These are phyloP conservation scores for Pseudotulostoma volvatum DNA, from an alignment of 495 filamentous ascomycete genomes.

Conservation along the genomic window DNA sequence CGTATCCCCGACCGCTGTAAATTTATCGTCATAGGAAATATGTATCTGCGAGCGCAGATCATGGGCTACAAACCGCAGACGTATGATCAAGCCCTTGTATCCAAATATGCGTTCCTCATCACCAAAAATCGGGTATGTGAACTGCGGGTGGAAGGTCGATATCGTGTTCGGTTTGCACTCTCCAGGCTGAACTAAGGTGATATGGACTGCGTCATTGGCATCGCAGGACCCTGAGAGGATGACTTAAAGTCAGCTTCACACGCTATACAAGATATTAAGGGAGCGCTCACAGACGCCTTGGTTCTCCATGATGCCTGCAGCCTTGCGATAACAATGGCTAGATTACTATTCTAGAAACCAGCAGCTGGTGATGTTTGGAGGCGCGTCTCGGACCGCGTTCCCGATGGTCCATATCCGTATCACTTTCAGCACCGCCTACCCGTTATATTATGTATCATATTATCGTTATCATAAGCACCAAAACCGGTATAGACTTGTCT, in stretches of 20 bases:
- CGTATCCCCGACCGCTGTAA: constrained; percentile 53
- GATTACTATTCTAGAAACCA: background rate
- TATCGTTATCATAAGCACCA: too few relatives aligned
- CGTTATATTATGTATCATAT: too few relatives aligned
- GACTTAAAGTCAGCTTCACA: constrained; percentile 6
- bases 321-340: background rate
- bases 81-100: constrained; percentile 62
- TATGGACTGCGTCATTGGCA: constrained; percentile 55
- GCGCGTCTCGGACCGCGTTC: background rate
- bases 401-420: too few relatives aligned
- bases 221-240: constrained; percentile 47
- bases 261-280: background rate
- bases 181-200: constrained; percentile 50
- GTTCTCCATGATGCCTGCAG: constrained; percentile 20
- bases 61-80: constrained; percentile 62
- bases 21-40: constrained; percentile 56
- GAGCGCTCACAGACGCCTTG: constrained; percentile 34
- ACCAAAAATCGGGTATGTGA: constrained; percentile 86
- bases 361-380: background rate
- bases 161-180: constrained; percentile 38
- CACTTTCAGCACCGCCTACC: too few relatives aligned
- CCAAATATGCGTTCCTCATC: constrained; percentile 83
- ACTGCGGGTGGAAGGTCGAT: constrained; percentile 60
- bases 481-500: too few relatives aligned
- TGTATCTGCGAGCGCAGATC: constrained; percentile 63